Evolutionary conservation across 257 asterid species (phyloP).

Genomic region (Przewalskia tangutica): DNA sequence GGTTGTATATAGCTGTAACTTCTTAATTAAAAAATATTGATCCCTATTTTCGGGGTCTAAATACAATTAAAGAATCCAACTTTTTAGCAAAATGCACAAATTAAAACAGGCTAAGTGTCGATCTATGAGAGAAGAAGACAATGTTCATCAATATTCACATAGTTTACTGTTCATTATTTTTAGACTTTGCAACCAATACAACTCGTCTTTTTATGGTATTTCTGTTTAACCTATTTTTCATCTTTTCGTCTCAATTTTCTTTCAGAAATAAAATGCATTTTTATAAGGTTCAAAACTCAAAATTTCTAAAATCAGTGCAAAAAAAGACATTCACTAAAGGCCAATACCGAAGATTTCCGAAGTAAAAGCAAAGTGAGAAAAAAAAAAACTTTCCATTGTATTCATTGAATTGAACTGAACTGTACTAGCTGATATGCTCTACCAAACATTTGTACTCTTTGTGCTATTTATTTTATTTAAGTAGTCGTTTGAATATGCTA

Average conservation of each 20-base stretch:
- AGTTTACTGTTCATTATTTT: neutral
- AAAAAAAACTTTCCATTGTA: neutral
- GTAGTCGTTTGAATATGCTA: too few relatives aligned
- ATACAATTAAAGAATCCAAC: neutral
- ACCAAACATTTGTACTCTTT: neutral
- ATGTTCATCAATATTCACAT: neutral
- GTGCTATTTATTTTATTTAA: too few relatives aligned
- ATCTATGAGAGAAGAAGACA: neutral
- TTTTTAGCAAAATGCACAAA: neutral
- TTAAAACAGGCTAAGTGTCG: neutral
- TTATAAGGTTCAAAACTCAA: neutral
- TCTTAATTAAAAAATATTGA: too few relatives aligned
- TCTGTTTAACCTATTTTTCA: neutral
- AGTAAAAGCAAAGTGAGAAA: neutral
- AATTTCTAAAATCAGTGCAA: neutral
- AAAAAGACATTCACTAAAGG: neutral
- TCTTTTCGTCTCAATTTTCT: neutral
- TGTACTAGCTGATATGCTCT: neutral
- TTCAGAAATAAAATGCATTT: neutral
- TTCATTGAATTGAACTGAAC: neutral
- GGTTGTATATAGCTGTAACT: neutral
- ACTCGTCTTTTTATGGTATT: neutral
- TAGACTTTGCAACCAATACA: neutral
- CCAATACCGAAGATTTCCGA: neutral
- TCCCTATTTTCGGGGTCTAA: neutral